Conservation (phyloP, 768 basidiomycete species). For the Pisolithus orientalis region DNA sequence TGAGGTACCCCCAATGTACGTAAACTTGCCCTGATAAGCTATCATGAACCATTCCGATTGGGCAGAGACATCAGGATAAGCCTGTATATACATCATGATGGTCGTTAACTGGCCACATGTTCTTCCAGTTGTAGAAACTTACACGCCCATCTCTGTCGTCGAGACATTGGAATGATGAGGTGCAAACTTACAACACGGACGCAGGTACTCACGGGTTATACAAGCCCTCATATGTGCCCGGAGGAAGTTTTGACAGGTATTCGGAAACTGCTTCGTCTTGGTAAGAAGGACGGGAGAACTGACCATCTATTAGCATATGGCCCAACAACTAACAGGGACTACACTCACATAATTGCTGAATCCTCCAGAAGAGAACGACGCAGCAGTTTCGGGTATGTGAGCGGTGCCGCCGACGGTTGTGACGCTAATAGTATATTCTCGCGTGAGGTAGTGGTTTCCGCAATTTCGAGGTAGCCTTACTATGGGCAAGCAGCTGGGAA, state of each 20-base stretch:
- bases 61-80: conserved; percentile 61
- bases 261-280: conserved; percentile 39
- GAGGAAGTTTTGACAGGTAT: conserved; percentile 41
- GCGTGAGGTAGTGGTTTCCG: neutral
- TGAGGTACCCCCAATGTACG: conserved; percentile 56
- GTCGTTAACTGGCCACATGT: neutral
- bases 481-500: conserved; percentile 63
- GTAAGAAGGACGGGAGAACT: conserved; percentile 52
- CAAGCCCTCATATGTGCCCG: conserved; percentile 48
- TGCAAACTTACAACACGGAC: neutral
- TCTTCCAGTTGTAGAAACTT: conserved; percentile 13
- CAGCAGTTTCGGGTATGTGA: conserved; percentile 53
- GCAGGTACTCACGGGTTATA: conserved; percentile 46
- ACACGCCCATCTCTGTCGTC: conserved; percentile 48
- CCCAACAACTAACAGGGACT: neutral
- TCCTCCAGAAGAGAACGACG: conserved; percentile 63
- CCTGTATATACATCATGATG: conserved; percentile 28
- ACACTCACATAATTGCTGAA: conserved; percentile 60
- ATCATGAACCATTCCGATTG: conserved; percentile 47
- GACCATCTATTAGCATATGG: neutral
- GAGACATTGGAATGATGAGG: neutral
- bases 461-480: conserved; percentile 24
- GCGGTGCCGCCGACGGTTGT: conserved; percentile 68
- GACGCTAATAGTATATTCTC: conserved; percentile 38
- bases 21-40: conserved; percentile 32